Conservation (phyloP, 2,329 filamentous ascomycete species). For the Ophiostoma australiae region DNA sequence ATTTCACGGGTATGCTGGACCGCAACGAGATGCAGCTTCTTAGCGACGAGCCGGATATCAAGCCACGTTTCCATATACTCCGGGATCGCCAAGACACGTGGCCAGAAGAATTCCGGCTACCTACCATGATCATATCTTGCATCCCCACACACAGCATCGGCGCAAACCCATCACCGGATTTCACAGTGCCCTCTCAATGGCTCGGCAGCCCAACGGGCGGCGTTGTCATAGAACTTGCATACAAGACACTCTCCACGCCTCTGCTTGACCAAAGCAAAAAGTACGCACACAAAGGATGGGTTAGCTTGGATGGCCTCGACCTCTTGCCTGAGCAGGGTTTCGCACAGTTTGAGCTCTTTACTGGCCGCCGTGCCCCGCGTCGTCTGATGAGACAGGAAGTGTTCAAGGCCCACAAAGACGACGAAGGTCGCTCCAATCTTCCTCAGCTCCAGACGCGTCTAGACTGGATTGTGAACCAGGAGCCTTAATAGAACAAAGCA, state of each 20-base stretch:
- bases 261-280: constrained; percentile 59
- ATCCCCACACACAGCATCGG: constrained; percentile 63
- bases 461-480: constrained; percentile 39
- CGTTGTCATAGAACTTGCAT: constrained; percentile 67
- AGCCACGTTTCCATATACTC: constrained; percentile 45
- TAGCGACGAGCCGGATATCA: constrained; percentile 23
- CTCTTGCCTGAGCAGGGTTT: constrained; percentile 69
- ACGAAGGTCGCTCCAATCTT: constrained; percentile 28
- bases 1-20: constrained; percentile 56
- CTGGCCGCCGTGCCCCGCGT: constrained; percentile 64
- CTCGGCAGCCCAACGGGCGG: constrained; percentile 65
- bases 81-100: constrained; percentile 53
- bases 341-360: constrained; percentile 72
- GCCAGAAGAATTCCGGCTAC: constrained; percentile 56
- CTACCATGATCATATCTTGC: constrained; percentile 69
- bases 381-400: constrained; percentile 61
- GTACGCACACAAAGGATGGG: constrained; percentile 57
- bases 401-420: constrained; percentile 41
- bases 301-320: constrained; percentile 66
- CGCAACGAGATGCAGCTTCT: constrained; percentile 33
- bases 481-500: constrained; percentile 32
- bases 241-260: constrained; percentile 64
- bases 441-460: constrained; percentile 39
- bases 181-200: constrained; percentile 65
- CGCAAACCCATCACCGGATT: constrained; percentile 58